These are phyloP conservation scores for Alternaria sp. DNA, from an alignment of 2,329 filamentous ascomycete species.

Conservation along the genomic window DNA sequence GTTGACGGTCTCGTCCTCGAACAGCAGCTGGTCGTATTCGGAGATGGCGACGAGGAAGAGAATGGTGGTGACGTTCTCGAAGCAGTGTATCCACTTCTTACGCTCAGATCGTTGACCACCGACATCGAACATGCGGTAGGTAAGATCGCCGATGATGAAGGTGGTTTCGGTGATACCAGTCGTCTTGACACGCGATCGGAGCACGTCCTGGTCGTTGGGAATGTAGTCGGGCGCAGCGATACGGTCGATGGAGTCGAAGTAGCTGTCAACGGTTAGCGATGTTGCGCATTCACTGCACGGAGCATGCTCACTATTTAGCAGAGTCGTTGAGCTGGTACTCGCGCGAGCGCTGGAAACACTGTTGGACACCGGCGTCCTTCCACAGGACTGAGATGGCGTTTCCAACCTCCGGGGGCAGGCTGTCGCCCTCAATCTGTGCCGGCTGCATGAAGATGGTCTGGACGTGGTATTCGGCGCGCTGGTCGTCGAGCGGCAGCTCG, in stretches of 20 bases:
- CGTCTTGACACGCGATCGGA: slow-evolving; percentile 95
- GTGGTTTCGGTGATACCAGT: slow-evolving; percentile 97
- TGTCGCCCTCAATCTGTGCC: slow-evolving; percentile 93
- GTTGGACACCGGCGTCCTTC: slow-evolving; percentile 90
- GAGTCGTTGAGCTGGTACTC: slow-evolving; percentile 98
- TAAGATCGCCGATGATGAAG: slow-evolving; percentile 92
- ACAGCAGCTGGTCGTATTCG: slow-evolving; percentile 94
- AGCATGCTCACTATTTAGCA: slow-evolving; percentile 80
- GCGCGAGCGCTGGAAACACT: slow-evolving; percentile 93
- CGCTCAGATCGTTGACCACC: slow-evolving; percentile 94
- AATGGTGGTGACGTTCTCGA: slow-evolving; percentile 96
- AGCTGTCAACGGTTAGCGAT: slow-evolving; percentile 61
- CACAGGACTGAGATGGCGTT: slow-evolving; percentile 90
- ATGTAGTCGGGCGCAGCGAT: slow-evolving; percentile 92
- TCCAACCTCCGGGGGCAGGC: slow-evolving; percentile 91
- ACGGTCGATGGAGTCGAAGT: slow-evolving; percentile 93
- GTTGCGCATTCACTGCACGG: neutral
- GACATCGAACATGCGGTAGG: slow-evolving; percentile 97
- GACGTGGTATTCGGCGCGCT: slow-evolving; percentile 93
- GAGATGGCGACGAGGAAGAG: slow-evolving; percentile 97
- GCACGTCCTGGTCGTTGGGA: slow-evolving; percentile 92
- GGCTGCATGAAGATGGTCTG: slow-evolving; percentile 99
- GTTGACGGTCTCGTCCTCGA: slow-evolving; percentile 90
- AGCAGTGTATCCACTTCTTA: slow-evolving; percentile 99
- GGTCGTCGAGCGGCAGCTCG: slow-evolving; percentile 84